Evolutionary conservation across 1,284 basidiomycete species (phyloP), one percentile per base, ranked within the genome.

Genomic region (Trichosporon sp.): DNA sequence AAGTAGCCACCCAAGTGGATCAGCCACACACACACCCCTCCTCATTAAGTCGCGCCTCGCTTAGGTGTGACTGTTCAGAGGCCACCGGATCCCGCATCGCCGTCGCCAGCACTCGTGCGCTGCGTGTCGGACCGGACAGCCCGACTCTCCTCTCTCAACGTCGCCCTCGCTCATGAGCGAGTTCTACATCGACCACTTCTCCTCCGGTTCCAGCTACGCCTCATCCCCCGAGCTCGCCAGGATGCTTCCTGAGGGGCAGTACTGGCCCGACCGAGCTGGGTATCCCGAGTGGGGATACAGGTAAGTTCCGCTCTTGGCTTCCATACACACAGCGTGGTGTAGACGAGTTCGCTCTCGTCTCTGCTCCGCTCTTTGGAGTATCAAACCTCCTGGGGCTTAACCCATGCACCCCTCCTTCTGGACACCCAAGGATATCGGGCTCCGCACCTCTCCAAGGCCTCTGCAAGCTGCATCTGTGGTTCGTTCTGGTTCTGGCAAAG

Each of bases 41-140:
- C 56, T 60, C 56, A 18, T 60, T n/a, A 60, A 60, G 56, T 51
- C 47, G 47, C 47, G 56, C 56, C 56, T 31, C 56, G 56, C 56
- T 31, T 60, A n/a, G 27, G 27, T 31, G 27, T 11, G 27, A 31
- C 56, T 7, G 29, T 32, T 29, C 56, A 32, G 27, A 60, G 27
- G 27, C 29, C 27, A 31, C 15, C 56, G 27, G 27, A 23, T n/a
- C n/a, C 56, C 25, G 56, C 56, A 31, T n/a, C 18, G 29, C 27
- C 56, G 27, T 31, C 2, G 56, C 32, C 29, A 31, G 56, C 47
- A 51, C 47, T 13, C 3, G 56, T 13, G 29, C 27, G 15, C 18
- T 60, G 56, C 31, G 4, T 8, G 18, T 8, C 15, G 27, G 56
- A 32, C 15, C 56, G 18, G 27, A 31, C 23, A 2, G 9, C 56